Base-by-base conservation (phyloP, 2,329 filamentous ascomycete genomes). In the Aureobasidium musti region DNA sequence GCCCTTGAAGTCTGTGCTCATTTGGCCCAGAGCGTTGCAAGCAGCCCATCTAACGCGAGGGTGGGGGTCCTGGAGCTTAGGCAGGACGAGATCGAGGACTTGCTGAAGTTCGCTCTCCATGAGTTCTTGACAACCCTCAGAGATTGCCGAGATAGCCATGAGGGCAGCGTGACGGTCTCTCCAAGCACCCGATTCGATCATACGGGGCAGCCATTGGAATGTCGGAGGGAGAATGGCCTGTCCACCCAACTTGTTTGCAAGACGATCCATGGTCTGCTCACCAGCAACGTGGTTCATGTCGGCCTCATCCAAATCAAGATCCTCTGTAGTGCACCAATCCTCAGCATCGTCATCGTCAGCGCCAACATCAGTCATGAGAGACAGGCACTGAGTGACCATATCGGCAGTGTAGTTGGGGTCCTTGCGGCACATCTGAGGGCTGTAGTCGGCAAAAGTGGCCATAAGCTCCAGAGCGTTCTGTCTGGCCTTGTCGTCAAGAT, bases 141-240 rank as follows among this genome's bases (percentile, higher is more conserved):
- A 98, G 70, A 99, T 99, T 71, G 95, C 95, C 2, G 94, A 98
- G 69, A 99, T 97, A 28, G 95, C 95, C 95, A 99, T 99, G 63
- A 99, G 86, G 54, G 95, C 95, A 37, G 95, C 95, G 78, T 99
- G 95, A 69, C 94, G 88, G 77, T 99, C 95, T 74, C 91, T 88
- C 95, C 95, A 99, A 35, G 92, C 87, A 72, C 91, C 89, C 1
- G 95, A 98, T 64, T 89, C 91, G 88, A 98, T 96, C 95, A 99
- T 99, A 70, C 92, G 87, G 11, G 95, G 95, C 45, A 99, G 87
- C 95, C 95, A 99, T 77, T 90, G 90, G 80, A 98, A 99, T 0
- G 94, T 98, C 0, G 93, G 93, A 35, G 91, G 91, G 23, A 99
- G 83, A 67, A 99, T 90, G n/a, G 91, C 89, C 73, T 91, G 85